Base-by-base conservation (phyloP, 768 basidiomycete species). In the Podaxis sp. region DNA sequence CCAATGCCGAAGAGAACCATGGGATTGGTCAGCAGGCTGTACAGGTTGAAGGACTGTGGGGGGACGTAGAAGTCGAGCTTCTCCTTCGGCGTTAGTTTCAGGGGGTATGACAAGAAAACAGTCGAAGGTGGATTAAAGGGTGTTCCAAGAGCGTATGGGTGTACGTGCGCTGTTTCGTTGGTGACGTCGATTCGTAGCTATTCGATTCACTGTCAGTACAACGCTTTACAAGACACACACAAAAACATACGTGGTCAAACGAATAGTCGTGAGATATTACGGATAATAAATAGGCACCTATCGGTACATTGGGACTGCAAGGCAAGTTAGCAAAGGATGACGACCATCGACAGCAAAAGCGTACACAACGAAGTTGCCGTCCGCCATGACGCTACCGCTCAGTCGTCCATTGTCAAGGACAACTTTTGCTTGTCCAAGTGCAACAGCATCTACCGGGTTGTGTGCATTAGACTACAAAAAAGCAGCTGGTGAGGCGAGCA, bases 1-100 rank as follows among this genome's bases (percentile, higher is more conserved):
- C 82, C 88, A 66, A 82, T 73, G 33, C 85, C 80, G 86, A 91
- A 89, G 72, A 94, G 75, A 81, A 90, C 89, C 92, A 94, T 93
- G 6, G 92, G 92, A 70, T 86, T 94, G 62, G 87, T 84, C 69
- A 94, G 78, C 89, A 94, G 92, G 57, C 78, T 84, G 61, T 89
- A 59, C 24, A 92, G 65, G 72, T 89, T 89, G 80, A 94, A 94
- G 17, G 86, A 84, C 71, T 92, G 83, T 36, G 72, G 83, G 26
- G 89, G 86, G 30, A 86, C 77, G 70, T 90, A 93, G 72, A 88
- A 94, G 55, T 69, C 76, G 68, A 85, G 79, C 70, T 80, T 85
- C 61, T 80, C 77, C 59, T 82, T 83, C 3, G 89, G 80, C 1
- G 74, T 69, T 54, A 94, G 71, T 9, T 75, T 72, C 53, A 92